phyloP scores from a whole-genome alignment of 345 rosid species.

The Psidium guajava region DNA sequence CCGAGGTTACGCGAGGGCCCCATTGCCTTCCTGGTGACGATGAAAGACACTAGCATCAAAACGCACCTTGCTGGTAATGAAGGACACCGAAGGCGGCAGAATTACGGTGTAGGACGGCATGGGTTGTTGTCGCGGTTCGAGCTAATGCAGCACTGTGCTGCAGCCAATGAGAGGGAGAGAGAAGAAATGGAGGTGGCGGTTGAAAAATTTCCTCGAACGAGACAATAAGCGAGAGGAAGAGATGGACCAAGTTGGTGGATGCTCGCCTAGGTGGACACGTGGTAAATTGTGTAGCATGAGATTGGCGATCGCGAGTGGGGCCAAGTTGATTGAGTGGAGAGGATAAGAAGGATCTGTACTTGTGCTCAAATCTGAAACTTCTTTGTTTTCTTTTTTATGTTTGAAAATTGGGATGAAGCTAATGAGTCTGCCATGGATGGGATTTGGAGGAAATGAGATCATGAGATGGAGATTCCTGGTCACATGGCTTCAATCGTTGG shows the following conservation, averaged over 20 bases:
- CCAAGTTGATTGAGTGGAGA: neutral
- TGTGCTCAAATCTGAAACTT: neutral
- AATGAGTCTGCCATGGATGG: too few species aligned
- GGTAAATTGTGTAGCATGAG: neutral
- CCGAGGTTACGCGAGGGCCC: too few species aligned
- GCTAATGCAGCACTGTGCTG: neutral
- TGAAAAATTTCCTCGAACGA: neutral
- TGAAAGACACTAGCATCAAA: neutral
- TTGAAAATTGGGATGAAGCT: too few species aligned
- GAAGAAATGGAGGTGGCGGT: neutral
- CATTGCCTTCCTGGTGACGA: too few species aligned
- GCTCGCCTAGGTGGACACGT: neutral
- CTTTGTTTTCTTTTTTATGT: neutral
- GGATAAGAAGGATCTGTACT: neutral
- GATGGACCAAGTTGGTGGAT: neutral
- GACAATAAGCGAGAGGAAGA: neutral
- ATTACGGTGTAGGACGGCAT: neutral
- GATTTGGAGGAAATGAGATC: too few species aligned
- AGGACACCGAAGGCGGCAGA: neutral
- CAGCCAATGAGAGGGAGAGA: neutral
- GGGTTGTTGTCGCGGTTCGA: neutral
- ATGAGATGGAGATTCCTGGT: too few species aligned
- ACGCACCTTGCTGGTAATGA: neutral
- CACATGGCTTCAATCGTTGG: too few species aligned
- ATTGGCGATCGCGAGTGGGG: neutral